Conservation (phyloP, 129 eudicot species). For the Pulicaria dysenterica region DNA sequence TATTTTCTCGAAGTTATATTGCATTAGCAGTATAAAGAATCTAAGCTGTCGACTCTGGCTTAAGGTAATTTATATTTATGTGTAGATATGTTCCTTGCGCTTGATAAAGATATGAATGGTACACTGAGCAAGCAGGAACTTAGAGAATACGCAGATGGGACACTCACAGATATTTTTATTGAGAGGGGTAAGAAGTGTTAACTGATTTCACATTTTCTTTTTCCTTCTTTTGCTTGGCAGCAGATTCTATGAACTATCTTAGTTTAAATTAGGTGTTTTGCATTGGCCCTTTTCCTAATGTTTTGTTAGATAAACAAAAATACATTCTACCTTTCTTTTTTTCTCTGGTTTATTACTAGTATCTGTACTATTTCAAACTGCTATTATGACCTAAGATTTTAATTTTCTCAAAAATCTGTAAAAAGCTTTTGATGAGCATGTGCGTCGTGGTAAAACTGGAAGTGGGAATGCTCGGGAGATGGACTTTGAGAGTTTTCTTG, state of each 20-base stretch:
- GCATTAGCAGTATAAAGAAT: background rate
- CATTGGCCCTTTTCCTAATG: background rate
- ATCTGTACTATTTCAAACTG: constrained; percentile 2
- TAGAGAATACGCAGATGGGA: constrained; percentile 98
- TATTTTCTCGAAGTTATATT: constrained; percentile 16
- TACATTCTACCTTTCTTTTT: background rate
- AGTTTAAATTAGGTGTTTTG: too few species aligned
- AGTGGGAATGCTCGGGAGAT: constrained; percentile 80
- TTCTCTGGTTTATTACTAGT: background rate
- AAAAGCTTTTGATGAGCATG: constrained; percentile 94
- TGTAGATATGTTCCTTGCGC: constrained; percentile 97
- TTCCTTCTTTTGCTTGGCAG: background rate
- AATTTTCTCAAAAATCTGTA: background rate
- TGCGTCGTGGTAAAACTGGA: constrained; percentile 87
- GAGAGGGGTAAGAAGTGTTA: constrained; percentile 72
- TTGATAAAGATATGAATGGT: constrained; percentile 90
- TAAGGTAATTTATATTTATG: constrained; percentile 10
- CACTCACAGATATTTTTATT: constrained; percentile 91
- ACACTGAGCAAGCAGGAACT: constrained; percentile 95
- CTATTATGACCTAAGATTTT: background rate
- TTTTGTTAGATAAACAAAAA: background rate
- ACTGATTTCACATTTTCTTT: constrained; percentile 3
- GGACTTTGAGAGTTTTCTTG: constrained; percentile 95
- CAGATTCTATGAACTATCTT: background rate
- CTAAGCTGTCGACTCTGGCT: constrained; percentile 16